Evolutionary conservation across 1,284 basidiomycete genomes (phyloP), one percentile per base, ranked within the genome.

Genomic region (Puccinia novopanici): DNA sequence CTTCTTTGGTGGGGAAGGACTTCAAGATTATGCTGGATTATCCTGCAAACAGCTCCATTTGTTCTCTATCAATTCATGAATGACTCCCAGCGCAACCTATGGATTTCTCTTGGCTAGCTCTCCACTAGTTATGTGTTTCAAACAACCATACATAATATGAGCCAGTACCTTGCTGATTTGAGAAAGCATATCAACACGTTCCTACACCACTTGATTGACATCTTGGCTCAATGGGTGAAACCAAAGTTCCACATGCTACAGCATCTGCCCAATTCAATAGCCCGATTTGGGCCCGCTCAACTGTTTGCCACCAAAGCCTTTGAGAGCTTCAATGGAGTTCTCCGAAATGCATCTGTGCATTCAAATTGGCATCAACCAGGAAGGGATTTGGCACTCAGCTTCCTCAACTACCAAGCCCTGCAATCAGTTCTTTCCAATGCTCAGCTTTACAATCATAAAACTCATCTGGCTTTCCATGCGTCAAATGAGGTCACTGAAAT

Each of bases 231-330:
- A 72, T 72, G 70, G 70, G 34, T 72, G 6, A 72, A 55, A 24
- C 70, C 70, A 6, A 72, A 72, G 24, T 34, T 72, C 22, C 70
- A 72, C n/a, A 72, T 72, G 27, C 22, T 72, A 9, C 12, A 27
- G 17, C 70, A 75, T 45, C 59, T 75, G 13, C 37, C 72, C 9
- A 17, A 75, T 5, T 75, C 55, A 3, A 75, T 75, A 40, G 30
- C 27, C 19, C 15, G 55, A 24, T 61, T 75, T 45, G 72, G 72
- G 1, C 55, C 55, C 10, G 55, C 72, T n/a, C n/a, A 22, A 13
- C 45, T 75, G 55, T 75, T 75, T 45, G 34, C 72, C 3, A 61
- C 72, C 8, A 55, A 75, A 34, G 27, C 40, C 6, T 75, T 75
- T 45, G 72, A 75, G 22, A 75, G 72, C 17, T 61, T 59, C 45